A percentile compares a stretch with the other conserved stretches of the same genome.
phyloP scores from a whole-genome alignment of 805 yeast genomes.

The Teunomyces pallodes region DNA sequence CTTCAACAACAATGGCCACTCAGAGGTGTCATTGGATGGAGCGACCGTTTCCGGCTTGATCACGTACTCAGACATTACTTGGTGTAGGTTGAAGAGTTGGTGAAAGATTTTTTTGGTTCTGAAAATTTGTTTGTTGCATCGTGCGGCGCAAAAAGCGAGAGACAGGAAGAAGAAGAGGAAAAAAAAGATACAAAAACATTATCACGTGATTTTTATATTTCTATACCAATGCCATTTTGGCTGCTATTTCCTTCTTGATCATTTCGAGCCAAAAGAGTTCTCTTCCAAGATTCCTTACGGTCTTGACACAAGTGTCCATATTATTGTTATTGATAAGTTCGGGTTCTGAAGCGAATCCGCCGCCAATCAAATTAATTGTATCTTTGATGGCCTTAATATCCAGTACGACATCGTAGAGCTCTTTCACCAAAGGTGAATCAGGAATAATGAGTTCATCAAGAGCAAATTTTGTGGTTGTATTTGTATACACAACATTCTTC shows the following conservation, averaged over 20 bases:
- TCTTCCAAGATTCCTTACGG: slow-evolving; percentile 35
- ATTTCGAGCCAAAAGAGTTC: slow-evolving; percentile 43
- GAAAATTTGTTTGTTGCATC: slow-evolving; percentile 16
- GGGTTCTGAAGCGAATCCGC: slow-evolving; percentile 36
- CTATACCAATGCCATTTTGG: slow-evolving; percentile 16
- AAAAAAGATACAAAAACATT: too few species aligned
- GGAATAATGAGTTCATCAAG: slow-evolving; percentile 39
- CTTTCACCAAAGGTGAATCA: slow-evolving; percentile 43
- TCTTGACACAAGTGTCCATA: slow-evolving; percentile 33
- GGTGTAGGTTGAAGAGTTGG: slow-evolving; percentile 4
- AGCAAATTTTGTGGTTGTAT: slow-evolving; percentile 11
- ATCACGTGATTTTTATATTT: not conserved
- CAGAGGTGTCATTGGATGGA: slow-evolving; percentile 81
- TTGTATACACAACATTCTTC: slow-evolving; percentile 14
- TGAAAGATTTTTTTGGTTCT: not conserved
- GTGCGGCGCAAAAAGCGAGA: slow-evolving; percentile 23
- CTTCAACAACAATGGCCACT: slow-evolving; percentile 93
- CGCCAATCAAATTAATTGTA: slow-evolving; percentile 54
- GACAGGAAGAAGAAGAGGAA: too few species aligned
- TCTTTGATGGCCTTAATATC: slow-evolving; percentile 73
- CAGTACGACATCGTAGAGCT: slow-evolving; percentile 60
- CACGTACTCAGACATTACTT: slow-evolving; percentile 62
- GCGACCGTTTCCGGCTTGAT: slow-evolving; percentile 85
- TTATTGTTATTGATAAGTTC: slow-evolving; percentile 34
- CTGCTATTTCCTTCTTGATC: slow-evolving; percentile 29